Evolutionary conservation across 2,329 filamentous ascomycete species (phyloP), one percentile per base, ranked within the genome.

Genomic region (Coleophoma crateriformis): DNA sequence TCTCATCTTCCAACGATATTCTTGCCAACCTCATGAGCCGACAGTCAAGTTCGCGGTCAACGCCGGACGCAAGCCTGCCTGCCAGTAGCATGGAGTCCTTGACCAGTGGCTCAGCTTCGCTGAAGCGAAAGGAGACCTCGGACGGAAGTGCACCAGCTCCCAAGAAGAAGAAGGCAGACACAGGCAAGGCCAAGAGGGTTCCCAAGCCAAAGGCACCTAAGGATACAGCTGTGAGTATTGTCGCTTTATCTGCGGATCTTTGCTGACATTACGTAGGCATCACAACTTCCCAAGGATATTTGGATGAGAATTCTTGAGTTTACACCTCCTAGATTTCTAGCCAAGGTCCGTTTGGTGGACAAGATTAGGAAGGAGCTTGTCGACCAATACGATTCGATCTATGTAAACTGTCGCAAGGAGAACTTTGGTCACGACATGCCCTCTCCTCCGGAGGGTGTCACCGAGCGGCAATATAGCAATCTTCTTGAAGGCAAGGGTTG

Each of bases 401-500:
- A 57, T 43, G 48, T 55, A 37, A 65, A 65, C 42, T 60, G 58
- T 38, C 58, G 61, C 8, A 58, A 53, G 14, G 59, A 62, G 14
- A 62, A 61, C 22, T 64, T 57, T 49, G 62, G 62, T 17, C 46
- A 46, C 37, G 58, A 63, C 27, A 60, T 65, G 53, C 62, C 62
- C 14, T 40, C 45, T 11, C 48, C 54, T 3, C 52, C 50, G 2
- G 42, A 46, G 11, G 58, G 55, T 20, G 39, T 64, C 7, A 58
- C 52, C 3, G 57, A 62, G 41, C 50, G 50, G 41, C 54, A 60
- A 45, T 64, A 63, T 38, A 61, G 52, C 20, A 53, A 63, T 49
- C 49, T 65, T n/a, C 47, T 65, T 4, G 59, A 58, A 33, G 59
- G 59, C 3, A 64, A 62, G 42, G 62, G 62, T 14, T 65, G 62